Evolutionary conservation across 345 rosid species (phyloP), one percentile per base, ranked within the genome.

Genomic region (Rhodamnia argentea): DNA sequence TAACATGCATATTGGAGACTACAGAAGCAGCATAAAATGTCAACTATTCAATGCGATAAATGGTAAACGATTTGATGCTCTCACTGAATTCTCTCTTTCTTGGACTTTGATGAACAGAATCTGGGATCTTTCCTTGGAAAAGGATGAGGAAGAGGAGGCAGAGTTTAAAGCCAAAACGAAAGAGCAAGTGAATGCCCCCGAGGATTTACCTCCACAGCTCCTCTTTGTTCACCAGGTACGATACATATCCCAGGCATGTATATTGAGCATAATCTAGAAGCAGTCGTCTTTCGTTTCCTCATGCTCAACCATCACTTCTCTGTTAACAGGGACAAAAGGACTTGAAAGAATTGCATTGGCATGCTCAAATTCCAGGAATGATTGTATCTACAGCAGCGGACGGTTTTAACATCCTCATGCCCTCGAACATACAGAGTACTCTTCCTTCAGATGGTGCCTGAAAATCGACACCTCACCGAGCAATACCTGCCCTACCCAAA

Each of bases 321-420:
- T 82, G 11, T 27, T 60, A 24, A 88, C 96, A 96, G 99, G 99
- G 99, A 26, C 99, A 97, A 84, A 94, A 94, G 44, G 96, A 97
- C 90, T 90, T 94, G 94, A 97, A 96, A 91, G 99, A 97, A 89
- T 94, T 96, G 86, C 99, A 96, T 70, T 97, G 99, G 99, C 98
- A 97, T 81, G 59, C 90, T 84, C 98, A 96, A 92, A 93, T 97
- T 86, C 98, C 99, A 0, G 99, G 98, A 84, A 97, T 96, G 99
- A 55, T 96, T 4, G 95, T 96, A 74, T 93, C 98, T 14, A 96
- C 97, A 6, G 98, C 98, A 32, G 90, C 88, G 2, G 99, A 96
- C 78, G 98, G 99, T 84, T 97, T 94, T 89, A 97, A 95, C 90
- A 92, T 96, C 86, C 87, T 97, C 83, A 96, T 96, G 98, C 99